Conservation (phyloP, 768 basidiomycete species). For the Hericium coralloides region DNA sequence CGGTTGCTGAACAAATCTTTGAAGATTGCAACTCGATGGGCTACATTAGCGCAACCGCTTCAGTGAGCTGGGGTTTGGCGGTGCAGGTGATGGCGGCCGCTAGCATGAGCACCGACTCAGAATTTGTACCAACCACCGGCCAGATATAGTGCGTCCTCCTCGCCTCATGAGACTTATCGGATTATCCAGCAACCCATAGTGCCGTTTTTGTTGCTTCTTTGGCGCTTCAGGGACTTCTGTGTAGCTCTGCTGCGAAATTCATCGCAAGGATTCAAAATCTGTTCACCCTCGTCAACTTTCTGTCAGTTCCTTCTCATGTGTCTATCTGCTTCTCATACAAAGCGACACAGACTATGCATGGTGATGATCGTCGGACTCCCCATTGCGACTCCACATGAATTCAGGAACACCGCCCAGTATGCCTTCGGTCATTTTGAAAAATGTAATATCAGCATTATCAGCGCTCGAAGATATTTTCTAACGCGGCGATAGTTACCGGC, state of each 20-base stretch:
- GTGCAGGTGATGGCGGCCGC: constrained; percentile 31
- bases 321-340: constrained; percentile 21
- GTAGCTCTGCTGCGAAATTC: constrained; percentile 46
- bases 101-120: constrained; percentile 21
- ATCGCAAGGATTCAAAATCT: constrained; percentile 53
- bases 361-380: constrained; percentile 56
- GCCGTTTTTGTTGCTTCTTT: constrained; percentile 26
- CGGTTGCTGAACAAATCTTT: not conserved
- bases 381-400: constrained; percentile 46
- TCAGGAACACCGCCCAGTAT: constrained; percentile 50
- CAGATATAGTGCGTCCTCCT: constrained; percentile 6
- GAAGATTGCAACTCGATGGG: constrained; percentile 29
- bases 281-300: not conserved
- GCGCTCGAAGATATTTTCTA: not conserved
- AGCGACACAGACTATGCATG: constrained; percentile 22
- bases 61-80: constrained; percentile 30
- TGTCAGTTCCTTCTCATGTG: not conserved
- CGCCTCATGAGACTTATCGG: not conserved
- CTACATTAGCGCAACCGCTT: constrained; percentile 23
- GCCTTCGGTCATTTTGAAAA: constrained; percentile 61
- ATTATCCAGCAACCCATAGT: constrained; percentile 7
- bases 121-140: constrained; percentile 18
- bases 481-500: constrained; percentile 28
- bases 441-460: constrained; percentile 27
- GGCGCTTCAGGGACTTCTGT: constrained; percentile 28